These are phyloP conservation scores for Carex parvula DNA, from an alignment of 176 grass and related monocot species.

Conservation along the genomic window DNA sequence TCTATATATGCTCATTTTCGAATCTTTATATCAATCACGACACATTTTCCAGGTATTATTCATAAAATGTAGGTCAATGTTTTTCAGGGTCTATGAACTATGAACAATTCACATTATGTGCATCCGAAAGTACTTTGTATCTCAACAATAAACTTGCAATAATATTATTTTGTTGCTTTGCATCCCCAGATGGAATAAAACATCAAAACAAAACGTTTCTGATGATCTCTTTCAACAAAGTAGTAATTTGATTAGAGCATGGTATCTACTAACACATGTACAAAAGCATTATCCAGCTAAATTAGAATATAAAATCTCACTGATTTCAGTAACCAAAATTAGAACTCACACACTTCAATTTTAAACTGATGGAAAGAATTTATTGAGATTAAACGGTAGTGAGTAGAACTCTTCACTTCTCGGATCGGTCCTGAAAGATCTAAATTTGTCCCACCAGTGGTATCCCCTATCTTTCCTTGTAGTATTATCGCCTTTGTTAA, in stretches of 20 bases:
- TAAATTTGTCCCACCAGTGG: constrained; percentile 82
- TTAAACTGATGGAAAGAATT: constrained; percentile 70
- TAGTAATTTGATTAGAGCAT: neutral
- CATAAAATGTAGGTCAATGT: neutral
- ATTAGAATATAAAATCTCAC: neutral
- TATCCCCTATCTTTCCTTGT: constrained; percentile 71
- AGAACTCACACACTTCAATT: neutral
- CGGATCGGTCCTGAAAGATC: constrained; percentile 58
- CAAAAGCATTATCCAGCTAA: constrained; percentile 14
- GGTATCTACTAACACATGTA: constrained; percentile 10
- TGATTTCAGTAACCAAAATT: constrained; percentile 38
- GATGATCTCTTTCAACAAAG: neutral
- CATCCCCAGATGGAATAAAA: neutral
- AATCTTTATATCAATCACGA: too few relatives aligned
- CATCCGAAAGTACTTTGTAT: neutral
- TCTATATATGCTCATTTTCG: too few relatives aligned
- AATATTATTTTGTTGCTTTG: neutral
- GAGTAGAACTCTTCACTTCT: constrained; percentile 87
- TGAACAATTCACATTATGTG: neutral
- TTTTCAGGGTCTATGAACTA: too few relatives aligned
- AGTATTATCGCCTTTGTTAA: constrained; percentile 33
- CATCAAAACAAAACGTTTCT: neutral
- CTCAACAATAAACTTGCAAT: neutral
- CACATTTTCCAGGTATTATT: neutral
- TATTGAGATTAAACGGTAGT: constrained; percentile 77